phyloP scores from a whole-genome alignment of 208 protist species.

The Crithidia thermophila region DNA sequence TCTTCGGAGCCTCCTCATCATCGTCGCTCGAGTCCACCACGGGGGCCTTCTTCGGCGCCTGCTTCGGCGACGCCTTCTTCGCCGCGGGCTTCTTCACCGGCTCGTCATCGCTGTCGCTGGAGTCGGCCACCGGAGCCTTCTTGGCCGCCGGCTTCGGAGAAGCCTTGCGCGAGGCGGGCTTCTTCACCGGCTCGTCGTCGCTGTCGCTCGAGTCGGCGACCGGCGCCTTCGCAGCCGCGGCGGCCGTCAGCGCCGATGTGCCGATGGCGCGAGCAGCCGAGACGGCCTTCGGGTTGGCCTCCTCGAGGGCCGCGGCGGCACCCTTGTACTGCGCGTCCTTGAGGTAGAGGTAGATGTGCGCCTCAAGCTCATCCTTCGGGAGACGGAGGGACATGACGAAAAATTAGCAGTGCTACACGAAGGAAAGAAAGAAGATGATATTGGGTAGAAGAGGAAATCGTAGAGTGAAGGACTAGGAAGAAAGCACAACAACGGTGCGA shows the following conservation, averaged over 20 bases:
- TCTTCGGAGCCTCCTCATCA: conserved; percentile 44
- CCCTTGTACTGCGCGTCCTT: conserved; percentile 67
- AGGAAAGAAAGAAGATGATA: neutral
- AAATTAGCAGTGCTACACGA: conserved; percentile 17
- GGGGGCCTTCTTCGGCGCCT: conserved; percentile 27
- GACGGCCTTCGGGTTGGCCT: conserved; percentile 66
- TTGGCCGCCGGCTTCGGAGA: conserved; percentile 50
- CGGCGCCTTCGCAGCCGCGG: conserved; percentile 27
- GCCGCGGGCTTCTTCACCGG: conserved; percentile 26
- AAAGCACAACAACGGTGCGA: neutral
- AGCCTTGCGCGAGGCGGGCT: conserved; percentile 51
- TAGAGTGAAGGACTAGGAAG: neutral
- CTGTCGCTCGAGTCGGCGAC: conserved; percentile 25
- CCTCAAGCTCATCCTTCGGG: conserved; percentile 80
- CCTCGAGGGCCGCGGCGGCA: conserved; percentile 73
- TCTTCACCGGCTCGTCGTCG: conserved; percentile 42
- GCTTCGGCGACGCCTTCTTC: no score
- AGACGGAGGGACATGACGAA: conserved; percentile 56
- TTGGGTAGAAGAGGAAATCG: neutral
- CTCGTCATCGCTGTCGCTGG: conserved; percentile 50
- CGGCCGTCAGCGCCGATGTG: conserved; percentile 53
- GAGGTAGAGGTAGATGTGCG: conserved; percentile 88
- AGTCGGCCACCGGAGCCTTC: conserved; percentile 32
- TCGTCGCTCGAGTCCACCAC: conserved; percentile 25
- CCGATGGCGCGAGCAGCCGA: conserved; percentile 49